These are phyloP conservation scores for Rhodotorula graminis DNA, from an alignment of 768 basidiomycete genomes.

Conservation along the genomic window DNA sequence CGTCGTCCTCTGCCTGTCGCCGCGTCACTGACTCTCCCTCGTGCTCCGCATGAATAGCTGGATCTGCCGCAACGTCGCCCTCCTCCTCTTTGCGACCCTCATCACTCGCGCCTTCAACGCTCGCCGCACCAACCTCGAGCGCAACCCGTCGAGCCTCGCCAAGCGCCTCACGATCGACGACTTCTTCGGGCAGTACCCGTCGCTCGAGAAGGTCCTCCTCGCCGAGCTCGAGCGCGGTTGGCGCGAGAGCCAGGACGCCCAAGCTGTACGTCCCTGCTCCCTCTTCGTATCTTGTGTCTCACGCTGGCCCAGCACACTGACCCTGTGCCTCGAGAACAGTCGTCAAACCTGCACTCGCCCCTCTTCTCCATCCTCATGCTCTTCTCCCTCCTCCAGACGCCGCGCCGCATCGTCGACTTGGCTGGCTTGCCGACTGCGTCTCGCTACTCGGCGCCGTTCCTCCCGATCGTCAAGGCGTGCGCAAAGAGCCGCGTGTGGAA, in stretches of 20 bases:
- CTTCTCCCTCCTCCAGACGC: constrained; percentile 30
- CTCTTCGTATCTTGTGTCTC: too few relatives aligned
- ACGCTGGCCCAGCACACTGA: too few relatives aligned
- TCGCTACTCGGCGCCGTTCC: constrained; percentile 6
- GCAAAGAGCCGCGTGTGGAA: constrained; percentile 32
- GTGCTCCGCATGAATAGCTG: constrained; percentile 5
- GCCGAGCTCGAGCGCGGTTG: constrained; percentile 29
- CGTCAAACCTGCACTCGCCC: constrained; percentile 27
- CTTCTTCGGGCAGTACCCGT: constrained; percentile 34
- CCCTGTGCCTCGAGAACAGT: background rate
- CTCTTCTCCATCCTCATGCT: constrained; percentile 39
- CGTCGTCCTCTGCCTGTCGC: rapidly evolving
- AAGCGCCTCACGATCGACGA: constrained; percentile 23
- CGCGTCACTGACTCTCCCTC: too few relatives aligned
- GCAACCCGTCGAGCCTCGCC: constrained; percentile 19
- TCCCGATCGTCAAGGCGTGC: constrained; percentile 24
- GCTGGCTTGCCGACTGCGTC: background rate
- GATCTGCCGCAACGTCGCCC: constrained; percentile 37
- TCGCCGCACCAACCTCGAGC: constrained; percentile 31
- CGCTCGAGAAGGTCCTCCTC: constrained; percentile 10
- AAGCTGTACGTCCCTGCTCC: constrained; percentile 6
- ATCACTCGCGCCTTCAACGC: constrained; percentile 29
- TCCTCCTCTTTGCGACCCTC: constrained; percentile 37
- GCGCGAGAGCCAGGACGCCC: constrained; percentile 18
- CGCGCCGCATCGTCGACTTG: constrained; percentile 9